Evolutionary conservation across 164 flowering plant species (phyloP).

Genomic region (Chimonanthus salicifolius): DNA sequence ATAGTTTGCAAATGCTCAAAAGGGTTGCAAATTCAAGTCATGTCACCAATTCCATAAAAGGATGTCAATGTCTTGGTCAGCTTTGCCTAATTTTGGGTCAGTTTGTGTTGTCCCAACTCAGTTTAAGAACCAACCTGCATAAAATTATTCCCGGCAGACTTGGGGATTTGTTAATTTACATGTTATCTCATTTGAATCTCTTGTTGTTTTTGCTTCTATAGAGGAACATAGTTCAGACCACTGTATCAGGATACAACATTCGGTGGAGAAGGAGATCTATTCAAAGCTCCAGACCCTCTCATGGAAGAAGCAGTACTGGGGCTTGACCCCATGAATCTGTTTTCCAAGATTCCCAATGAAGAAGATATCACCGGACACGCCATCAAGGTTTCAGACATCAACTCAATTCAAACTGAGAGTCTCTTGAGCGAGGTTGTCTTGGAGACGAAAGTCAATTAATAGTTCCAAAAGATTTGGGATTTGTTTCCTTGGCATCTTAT

Average conservation of each 20-base stretch:
- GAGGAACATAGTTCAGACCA: constrained; percentile 3
- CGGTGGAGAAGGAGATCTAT: constrained; percentile 88
- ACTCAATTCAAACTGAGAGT: constrained; percentile 41
- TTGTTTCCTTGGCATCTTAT: constrained; percentile 2
- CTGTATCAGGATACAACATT: constrained; percentile 69
- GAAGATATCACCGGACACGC: constrained; percentile 52
- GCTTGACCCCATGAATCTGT: constrained; percentile 63
- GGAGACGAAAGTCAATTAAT: constrained; percentile 20
- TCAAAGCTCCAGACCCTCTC: constrained; percentile 70
- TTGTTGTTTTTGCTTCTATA: neutral
- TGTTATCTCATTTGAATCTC: neutral
- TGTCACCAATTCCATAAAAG: neutral
- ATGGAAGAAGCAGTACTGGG: constrained; percentile 55
- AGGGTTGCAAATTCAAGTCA: too few species aligned
- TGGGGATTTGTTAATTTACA: neutral
- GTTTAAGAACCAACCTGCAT: neutral
- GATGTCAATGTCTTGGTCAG: neutral
- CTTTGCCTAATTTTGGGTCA: too few species aligned
- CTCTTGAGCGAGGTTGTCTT: constrained; percentile 62
- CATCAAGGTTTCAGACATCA: constrained; percentile 31
- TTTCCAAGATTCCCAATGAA: constrained; percentile 72
- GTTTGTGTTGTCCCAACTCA: neutral
- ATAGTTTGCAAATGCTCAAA: too few species aligned
- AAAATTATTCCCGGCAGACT: neutral
- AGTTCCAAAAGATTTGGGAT: neutral